phyloP scores from a whole-genome alignment of 441 rosid genomes.

The Adansonia grandidieri region DNA sequence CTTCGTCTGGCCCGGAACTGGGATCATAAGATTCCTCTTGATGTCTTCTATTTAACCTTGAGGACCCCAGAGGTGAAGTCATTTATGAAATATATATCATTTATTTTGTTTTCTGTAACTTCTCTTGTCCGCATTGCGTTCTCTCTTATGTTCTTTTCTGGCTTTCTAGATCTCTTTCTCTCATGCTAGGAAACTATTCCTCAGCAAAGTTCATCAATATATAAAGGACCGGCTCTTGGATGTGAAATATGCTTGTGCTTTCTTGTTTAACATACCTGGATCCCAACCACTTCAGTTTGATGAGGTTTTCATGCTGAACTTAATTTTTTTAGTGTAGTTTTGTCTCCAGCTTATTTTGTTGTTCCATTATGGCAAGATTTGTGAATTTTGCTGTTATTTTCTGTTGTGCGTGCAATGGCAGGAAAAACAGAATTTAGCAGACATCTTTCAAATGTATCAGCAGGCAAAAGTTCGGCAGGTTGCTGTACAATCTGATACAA shows the following conservation, averaged over 20 bases:
- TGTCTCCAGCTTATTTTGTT: conserved; percentile 12
- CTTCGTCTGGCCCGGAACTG: conserved; percentile 90
- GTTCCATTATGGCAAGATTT: conserved; percentile 22
- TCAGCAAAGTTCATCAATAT: conserved; percentile 90
- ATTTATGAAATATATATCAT: conserved; percentile 23
- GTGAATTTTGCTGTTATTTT: conserved; percentile 25
- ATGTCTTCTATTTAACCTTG: conserved; percentile 74
- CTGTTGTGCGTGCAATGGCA: conserved; percentile 46
- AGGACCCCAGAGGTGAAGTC: conserved; percentile 72
- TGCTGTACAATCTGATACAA: conserved; percentile 72
- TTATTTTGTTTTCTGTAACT: conserved; percentile 6
- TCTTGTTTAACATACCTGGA: conserved; percentile 59
- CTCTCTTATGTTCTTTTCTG: conserved; percentile 30
- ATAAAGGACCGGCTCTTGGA: conserved; percentile 89
- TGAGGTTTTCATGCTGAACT: conserved; percentile 62
- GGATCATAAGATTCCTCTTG: conserved; percentile 91
- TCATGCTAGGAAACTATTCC: conserved; percentile 75
- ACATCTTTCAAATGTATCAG: conserved; percentile 82
- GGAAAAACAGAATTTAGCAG: conserved; percentile 91
- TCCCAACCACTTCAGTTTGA: conserved; percentile 59
- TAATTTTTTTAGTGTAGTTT: conserved; percentile 30
- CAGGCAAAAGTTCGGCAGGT: conserved; percentile 86
- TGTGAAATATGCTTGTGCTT: conserved; percentile 88
- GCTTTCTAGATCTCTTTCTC: conserved; percentile 72
- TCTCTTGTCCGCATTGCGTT: conserved; percentile 15